Percentiles rank a stretch among this genome's conserved stretches.
Conservation (phyloP, 2,329 filamentous ascomycete genomes). For the Hyphodiscus sp. region DNA sequence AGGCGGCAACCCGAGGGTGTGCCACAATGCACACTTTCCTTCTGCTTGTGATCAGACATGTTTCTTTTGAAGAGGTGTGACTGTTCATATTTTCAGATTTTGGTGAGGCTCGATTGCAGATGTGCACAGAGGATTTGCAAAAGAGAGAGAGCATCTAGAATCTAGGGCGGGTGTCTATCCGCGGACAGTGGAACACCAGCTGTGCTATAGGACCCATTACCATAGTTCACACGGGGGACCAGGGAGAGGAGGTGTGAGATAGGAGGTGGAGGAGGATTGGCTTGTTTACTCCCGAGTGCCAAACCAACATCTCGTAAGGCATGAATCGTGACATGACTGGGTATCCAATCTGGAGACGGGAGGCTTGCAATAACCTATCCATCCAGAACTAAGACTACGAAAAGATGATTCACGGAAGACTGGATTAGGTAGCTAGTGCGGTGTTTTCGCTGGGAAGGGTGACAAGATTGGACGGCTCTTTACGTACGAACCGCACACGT, state of each 20-base stretch:
- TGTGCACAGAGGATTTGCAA: too few relatives aligned
- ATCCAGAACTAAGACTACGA: background rate
- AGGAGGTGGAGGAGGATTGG: background rate
- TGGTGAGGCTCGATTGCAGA: background rate
- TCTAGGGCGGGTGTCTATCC: too few relatives aligned
- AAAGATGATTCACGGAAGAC: background rate
- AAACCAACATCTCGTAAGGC: background rate
- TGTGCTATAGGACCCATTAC: background rate
- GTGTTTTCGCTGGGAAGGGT: background rate
- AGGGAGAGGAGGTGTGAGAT: background rate
- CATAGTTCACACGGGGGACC: background rate
- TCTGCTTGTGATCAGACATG: background rate
- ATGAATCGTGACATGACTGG: background rate
- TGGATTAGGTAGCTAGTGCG: background rate
- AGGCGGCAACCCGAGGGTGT: background rate
- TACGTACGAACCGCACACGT: too few relatives aligned
- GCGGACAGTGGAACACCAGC: background rate
- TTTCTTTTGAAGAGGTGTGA: background rate
- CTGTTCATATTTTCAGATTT: background rate
- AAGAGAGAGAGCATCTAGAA: too few relatives aligned
- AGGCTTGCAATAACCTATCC: background rate
- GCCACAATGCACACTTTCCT: background rate
- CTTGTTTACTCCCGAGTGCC: background rate
- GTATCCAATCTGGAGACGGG: background rate
- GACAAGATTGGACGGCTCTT: background rate